Conservation (phyloP, 2,329 filamentous ascomycete genomes). For the Fusarium camptoceras region DNA sequence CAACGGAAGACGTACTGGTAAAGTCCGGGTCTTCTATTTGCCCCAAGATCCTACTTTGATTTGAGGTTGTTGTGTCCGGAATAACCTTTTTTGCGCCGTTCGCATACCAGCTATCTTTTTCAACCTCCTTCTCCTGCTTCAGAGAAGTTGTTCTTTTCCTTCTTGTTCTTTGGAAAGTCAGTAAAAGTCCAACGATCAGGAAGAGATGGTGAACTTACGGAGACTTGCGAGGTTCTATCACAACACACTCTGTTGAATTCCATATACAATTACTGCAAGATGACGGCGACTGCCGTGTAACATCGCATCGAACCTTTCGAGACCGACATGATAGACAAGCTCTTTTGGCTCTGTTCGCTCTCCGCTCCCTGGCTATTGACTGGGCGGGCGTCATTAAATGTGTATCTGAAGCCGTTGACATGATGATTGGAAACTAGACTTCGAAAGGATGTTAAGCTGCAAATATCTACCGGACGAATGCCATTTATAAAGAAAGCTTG, state of each 20-base stretch:
- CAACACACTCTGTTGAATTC: slow-evolving; percentile 6
- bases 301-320: slow-evolving; percentile 20
- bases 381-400: not conserved
- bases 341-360: not conserved
- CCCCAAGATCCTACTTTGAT: fast-evolving
- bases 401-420: not conserved
- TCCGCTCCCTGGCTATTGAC: not conserved
- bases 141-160: not conserved
- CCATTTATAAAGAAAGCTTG: not conserved
- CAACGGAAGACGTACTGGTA: not conserved
- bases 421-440: not conserved
- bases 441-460: not conserved
- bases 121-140: not conserved
- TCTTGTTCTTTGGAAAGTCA: not conserved
- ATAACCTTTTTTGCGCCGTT: not conserved
- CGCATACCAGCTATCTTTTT: not conserved
- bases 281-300: slow-evolving; percentile 11
- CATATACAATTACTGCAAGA: slow-evolving; percentile 18
- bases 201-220: not conserved
- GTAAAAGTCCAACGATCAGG: too few species aligned
- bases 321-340: slow-evolving; percentile 10
- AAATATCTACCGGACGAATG: not conserved
- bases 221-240: not conserved
- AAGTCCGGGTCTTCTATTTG: not conserved
- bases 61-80: fast-evolving